Evolutionary conservation across 768 basidiomycete genomes (phyloP).

Genomic region (Sutorius australiensis): DNA sequence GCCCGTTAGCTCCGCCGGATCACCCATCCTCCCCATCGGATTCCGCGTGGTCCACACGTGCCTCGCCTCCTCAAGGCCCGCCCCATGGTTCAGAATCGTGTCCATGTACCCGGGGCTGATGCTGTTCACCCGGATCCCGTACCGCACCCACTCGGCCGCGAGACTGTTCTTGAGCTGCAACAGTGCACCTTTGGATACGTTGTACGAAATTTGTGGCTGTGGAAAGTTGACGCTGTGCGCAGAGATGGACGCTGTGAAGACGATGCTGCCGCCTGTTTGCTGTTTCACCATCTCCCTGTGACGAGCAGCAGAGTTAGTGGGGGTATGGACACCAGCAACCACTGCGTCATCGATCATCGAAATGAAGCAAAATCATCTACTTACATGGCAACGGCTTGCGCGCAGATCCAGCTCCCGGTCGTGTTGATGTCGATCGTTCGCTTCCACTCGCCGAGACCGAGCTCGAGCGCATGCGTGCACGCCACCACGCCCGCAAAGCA

Average conservation of each 20-base stretch:
- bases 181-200: constrained; percentile 41
- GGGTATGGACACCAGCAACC: neutral
- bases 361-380: neutral
- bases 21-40: constrained; percentile 44
- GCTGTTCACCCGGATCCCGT: constrained; percentile 43
- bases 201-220: constrained; percentile 40
- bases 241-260: constrained; percentile 43
- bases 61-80: constrained; percentile 30
- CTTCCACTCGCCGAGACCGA: constrained; percentile 34
- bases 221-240: constrained; percentile 41
- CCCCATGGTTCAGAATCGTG: constrained; percentile 38
- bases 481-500: constrained; percentile 44
- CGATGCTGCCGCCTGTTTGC: constrained; percentile 38
- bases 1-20: constrained; percentile 39
- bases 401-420: constrained; percentile 45
- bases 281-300: constrained; percentile 41
- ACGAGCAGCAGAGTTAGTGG: neutral
- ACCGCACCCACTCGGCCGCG: constrained; percentile 40
- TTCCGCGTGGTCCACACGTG: constrained; percentile 37
- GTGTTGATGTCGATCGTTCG: constrained; percentile 40
- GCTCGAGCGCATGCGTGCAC: constrained; percentile 31
- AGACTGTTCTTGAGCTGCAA: constrained; percentile 38
- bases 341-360: neutral
- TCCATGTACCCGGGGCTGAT: constrained; percentile 45
- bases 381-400: constrained; percentile 39